Conservation (phyloP, 2,329 filamentous ascomycete genomes). For the Plenodomus biglobosus region DNA sequence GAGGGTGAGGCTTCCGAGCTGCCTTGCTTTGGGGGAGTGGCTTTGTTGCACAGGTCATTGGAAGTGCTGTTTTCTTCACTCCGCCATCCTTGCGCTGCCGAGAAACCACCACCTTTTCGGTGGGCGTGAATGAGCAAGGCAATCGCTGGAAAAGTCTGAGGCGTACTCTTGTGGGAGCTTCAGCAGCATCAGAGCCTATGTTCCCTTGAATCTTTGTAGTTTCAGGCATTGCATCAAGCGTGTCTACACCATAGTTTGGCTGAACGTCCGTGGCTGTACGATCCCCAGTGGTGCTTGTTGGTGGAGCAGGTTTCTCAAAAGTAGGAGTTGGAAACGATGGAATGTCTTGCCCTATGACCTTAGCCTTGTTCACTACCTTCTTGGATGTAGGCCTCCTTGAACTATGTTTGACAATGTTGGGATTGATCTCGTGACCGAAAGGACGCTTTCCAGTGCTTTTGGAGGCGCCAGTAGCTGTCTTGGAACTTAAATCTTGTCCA, state of each 20-base stretch:
- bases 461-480: background rate
- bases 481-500: background rate
- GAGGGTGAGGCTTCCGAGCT: background rate
- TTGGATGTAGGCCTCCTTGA: background rate
- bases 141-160: background rate
- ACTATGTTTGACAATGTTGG: background rate
- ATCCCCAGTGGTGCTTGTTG: background rate
- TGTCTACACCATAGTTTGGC: too few relatives aligned
- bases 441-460: background rate
- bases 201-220: too few relatives aligned
- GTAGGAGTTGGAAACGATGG: background rate
- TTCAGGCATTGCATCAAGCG: too few relatives aligned
- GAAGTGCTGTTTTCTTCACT: background rate
- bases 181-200: too few relatives aligned
- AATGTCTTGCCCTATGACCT: background rate
- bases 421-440: conserved; percentile 5
- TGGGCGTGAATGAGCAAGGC: background rate
- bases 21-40: background rate
- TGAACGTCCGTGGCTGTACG: too few relatives aligned
- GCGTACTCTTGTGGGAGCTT: background rate
- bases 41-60: background rate
- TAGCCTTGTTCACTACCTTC: background rate
- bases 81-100: background rate
- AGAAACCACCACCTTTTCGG: background rate
- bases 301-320: background rate